phyloP scores from a whole-genome alignment of 2,329 filamentous ascomycete genomes.

The Arachnopeziza araneosa region DNA sequence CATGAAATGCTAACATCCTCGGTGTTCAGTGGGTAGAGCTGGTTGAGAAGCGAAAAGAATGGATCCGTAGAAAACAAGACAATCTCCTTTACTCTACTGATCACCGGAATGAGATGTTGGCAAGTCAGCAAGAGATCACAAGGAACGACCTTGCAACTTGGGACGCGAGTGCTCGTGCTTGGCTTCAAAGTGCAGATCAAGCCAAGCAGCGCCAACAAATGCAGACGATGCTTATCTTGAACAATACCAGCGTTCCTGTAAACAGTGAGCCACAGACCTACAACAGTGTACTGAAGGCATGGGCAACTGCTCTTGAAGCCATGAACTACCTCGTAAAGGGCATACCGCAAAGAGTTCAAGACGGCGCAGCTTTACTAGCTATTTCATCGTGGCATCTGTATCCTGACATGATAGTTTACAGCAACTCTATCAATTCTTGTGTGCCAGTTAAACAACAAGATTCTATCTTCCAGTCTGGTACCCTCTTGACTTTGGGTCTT shows the following conservation, averaged over 20 bases:
- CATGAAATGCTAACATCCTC: not conserved
- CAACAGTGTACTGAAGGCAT: constrained; percentile 21
- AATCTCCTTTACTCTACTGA: not conserved
- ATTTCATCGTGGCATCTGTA: constrained; percentile 26
- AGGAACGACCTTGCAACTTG: constrained; percentile 1
- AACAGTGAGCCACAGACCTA: constrained; percentile 15
- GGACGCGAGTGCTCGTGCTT: constrained; percentile 7
- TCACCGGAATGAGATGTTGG: not conserved
- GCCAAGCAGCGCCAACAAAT: constrained; percentile 3
- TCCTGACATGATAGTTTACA: constrained; percentile 16
- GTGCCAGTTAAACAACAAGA: constrained; percentile 19
- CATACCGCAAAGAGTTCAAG: constrained; percentile 15
- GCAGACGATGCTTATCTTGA: constrained; percentile 5
- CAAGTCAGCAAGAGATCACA: constrained; percentile 3
- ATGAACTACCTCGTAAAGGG: constrained; percentile 22
- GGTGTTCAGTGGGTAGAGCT: not conserved
- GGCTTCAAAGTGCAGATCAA: constrained; percentile 4
- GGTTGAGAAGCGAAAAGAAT: not conserved
- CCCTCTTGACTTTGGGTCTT: constrained; percentile 14
- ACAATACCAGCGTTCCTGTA: constrained; percentile 8
- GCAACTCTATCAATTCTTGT: not conserved
- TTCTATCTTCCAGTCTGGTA: not conserved
- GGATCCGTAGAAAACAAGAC: not conserved
- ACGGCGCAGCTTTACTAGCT: constrained; percentile 15
- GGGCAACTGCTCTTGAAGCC: constrained; percentile 19